phyloP scores from a whole-genome alignment of 805 yeast genomes.

The Kockiozyma suomiensis region DNA sequence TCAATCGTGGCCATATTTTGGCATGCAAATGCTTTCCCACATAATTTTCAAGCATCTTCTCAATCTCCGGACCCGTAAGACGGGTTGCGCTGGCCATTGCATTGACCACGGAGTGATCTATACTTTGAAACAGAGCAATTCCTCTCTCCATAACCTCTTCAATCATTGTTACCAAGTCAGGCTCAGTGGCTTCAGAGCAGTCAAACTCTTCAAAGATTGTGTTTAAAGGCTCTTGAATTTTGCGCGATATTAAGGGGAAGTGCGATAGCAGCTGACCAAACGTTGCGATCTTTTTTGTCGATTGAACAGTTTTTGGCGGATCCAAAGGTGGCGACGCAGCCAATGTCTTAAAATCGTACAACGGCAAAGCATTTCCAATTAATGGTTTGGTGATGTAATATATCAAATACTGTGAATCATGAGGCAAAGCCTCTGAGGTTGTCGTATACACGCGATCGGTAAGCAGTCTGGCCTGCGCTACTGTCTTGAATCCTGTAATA shows the following conservation, averaged over 20 bases:
- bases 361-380: conserved; percentile 29
- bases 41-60: conserved; percentile 63
- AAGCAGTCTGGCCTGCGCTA: conserved; percentile 56
- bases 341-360: conserved; percentile 13
- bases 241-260: conserved; percentile 46
- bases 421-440: conserved; percentile 26
- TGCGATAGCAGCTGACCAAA: conserved; percentile 48
- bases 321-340: conserved; percentile 25
- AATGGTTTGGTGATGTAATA: conserved; percentile 34
- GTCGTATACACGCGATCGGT: conserved; percentile 62
- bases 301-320: not conserved
- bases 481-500: conserved; percentile 24
- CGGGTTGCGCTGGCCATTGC: conserved; percentile 37
- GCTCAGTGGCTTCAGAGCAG: conserved; percentile 41
- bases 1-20: conserved; percentile 60
- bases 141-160: conserved; percentile 42
- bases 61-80: conserved; percentile 43
- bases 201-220: conserved; percentile 47
- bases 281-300: conserved; percentile 27
- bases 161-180: conserved; percentile 41
- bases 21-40: conserved; percentile 71
- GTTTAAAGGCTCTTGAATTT: conserved; percentile 48
- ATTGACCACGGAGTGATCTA: conserved; percentile 38
- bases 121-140: conserved; percentile 42
- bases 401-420: conserved; percentile 19